Evolutionary conservation across 78 protist species (phyloP), one percentile per base, ranked within the genome.

Genomic region (Dictyostelium brefeldianum): DNA sequence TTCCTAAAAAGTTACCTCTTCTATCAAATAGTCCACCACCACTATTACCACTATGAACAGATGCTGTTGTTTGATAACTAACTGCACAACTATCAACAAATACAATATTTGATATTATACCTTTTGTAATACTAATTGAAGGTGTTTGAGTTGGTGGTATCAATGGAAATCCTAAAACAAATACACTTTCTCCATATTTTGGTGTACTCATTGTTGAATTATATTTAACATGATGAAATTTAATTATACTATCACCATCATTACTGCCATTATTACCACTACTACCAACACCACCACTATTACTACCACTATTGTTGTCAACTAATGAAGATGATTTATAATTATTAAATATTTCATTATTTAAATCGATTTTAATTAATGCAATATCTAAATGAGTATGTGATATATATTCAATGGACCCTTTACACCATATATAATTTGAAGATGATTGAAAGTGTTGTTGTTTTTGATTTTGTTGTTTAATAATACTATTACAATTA

Each of bases 21-120:
- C 82, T 54, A 77, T 87, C 93, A 69, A 87, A 87, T n/a, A 87
- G 22, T n/a, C 93, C 93, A 22, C 93, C 93, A 31, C 93, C 93
- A 77, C 83, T 74, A 50, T 87, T 87, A 12, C 93, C 93, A 77
- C 65, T 43, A 41, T 87, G 93, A 27, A 87, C 93, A 1, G 93
- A 70, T 46, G 93, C 93, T 1, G 93, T 87, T 25, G 93, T 87
- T 77, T 87, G 93, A 64, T 87, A 87, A 25, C 84, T 77, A 7
- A 87, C 84, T n/a, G 93, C 78, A 15, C 64, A 51, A 5, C 50
- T 77, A 51, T 87, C 93, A 41, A 87, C 84, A 36, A 20, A 87
- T n/a, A 87, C 84, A n/a, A 87, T 77, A 64, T 87, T 87, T 20
- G 84, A 77, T 15, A 87, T 65, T 36, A 87, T 77, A 10, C 93